Evolutionary conservation across 495 filamentous ascomycete species (phyloP).

Genomic region (Hypoxylon subgilvum): DNA sequence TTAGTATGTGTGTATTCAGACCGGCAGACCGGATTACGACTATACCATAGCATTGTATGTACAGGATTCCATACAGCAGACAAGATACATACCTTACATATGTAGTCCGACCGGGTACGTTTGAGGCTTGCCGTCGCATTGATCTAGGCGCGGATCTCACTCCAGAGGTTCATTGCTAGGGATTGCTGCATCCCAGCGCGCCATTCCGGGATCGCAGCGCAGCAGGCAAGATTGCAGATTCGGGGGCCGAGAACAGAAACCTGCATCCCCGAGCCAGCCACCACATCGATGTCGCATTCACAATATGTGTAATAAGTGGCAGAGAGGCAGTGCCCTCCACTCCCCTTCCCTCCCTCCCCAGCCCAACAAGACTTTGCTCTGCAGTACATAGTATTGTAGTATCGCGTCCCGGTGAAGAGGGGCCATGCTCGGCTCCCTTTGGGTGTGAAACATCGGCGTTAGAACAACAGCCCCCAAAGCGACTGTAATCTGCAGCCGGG

Average conservation of each 20-base stretch:
- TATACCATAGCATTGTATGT: not conserved
- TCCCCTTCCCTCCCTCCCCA: slow-evolving; percentile 2
- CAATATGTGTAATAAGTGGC: slow-evolving; percentile 12
- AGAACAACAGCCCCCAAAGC: slow-evolving; percentile 27
- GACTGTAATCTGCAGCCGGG: slow-evolving; percentile 28
- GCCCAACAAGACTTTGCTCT: too few relatives aligned
- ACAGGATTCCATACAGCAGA: too few relatives aligned
- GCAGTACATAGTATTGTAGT: too few relatives aligned
- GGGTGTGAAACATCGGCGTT: slow-evolving; percentile 34
- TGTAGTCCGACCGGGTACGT: slow-evolving; percentile 27
- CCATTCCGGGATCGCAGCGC: slow-evolving; percentile 24
- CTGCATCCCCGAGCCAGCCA: slow-evolving; percentile 9
- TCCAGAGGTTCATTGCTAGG: slow-evolving; percentile 25
- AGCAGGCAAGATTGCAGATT: slow-evolving; percentile 28
- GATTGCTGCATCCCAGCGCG: slow-evolving; percentile 18
- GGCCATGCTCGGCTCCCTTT: not conserved
- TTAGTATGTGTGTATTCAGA: too few relatives aligned
- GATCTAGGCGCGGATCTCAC: slow-evolving; percentile 32
- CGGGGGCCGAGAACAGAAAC: not conserved
- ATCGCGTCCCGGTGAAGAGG: slow-evolving; percentile 27
- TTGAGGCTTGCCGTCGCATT: slow-evolving; percentile 23
- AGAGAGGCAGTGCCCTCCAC: not conserved
- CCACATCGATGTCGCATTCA: slow-evolving; percentile 22
- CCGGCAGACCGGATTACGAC: slow-evolving; percentile 1
- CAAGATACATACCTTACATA: not conserved